Conservation (phyloP, 306 rosid genomes). For the Senna siamea region DNA sequence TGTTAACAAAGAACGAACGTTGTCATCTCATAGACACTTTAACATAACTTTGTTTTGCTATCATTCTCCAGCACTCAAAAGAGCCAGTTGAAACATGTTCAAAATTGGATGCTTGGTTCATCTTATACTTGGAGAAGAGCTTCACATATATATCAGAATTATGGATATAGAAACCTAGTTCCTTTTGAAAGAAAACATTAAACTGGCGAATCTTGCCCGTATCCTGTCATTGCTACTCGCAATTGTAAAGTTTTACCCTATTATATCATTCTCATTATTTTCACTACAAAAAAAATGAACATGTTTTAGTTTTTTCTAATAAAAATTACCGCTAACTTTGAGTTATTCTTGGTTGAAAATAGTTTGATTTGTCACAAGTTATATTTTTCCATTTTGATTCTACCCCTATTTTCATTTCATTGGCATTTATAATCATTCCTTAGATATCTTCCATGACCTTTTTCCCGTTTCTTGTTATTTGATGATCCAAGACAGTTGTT, state of each 20-base stretch:
- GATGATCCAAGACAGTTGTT: constrained; percentile 4
- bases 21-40: background rate
- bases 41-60: background rate
- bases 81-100: background rate
- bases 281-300: background rate
- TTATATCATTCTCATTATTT: background rate
- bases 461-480: background rate
- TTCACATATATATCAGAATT: background rate
- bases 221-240: background rate
- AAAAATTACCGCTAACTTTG: background rate
- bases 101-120: constrained; percentile 1
- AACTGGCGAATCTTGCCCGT: background rate
- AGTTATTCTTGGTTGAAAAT: background rate
- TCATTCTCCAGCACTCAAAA: background rate
- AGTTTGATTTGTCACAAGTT: background rate
- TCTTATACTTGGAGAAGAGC: background rate
- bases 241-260: background rate
- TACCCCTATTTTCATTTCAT: background rate
- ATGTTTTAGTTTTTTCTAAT: background rate
- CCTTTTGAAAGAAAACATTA: background rate
- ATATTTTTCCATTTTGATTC: constrained; percentile 22
- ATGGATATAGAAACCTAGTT: background rate
- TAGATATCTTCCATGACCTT: background rate
- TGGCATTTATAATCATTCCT: constrained; percentile 8
- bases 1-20: background rate